Evolutionary conservation across 1,284 basidiomycete genomes (phyloP), one percentile per base, ranked within the genome.

Genomic region (Cryptococcus hybrid): DNA sequence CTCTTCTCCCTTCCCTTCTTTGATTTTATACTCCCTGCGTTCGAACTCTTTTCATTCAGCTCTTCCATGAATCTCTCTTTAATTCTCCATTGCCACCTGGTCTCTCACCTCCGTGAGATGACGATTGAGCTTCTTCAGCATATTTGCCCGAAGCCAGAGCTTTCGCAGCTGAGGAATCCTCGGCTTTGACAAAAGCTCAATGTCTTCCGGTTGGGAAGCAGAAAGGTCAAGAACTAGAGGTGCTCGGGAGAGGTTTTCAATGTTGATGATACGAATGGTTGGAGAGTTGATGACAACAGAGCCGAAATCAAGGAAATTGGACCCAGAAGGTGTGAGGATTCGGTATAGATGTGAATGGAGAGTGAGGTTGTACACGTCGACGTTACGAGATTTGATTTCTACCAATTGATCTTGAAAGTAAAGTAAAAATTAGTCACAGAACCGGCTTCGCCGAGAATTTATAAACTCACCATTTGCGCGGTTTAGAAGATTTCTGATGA

Each of bases 321-420:
- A 74, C 7, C 81, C 81, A 12, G 77, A 75, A 1, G 80, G 78
- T 9, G 81, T 82, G 47, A 81, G 71, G 56, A 82, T 80, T n/a
- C 79, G 77, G 65, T 82, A 82, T 45, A 82, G 76, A 57, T 81
- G 77, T 34, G 80, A 81, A 61, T 82, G 81, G 52, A 82, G 76
- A 36, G 80, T 80, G 57, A 82, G 75, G 45, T 81, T 78, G 67
- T 81, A 78, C 51, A 79, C 66, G 62, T 82, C 81, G 51, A 81
- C 78, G 57, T 82, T 82, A 54, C 71, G 72, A 36, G 79, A 76
- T 24, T 77, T 72, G 47, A 82, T 78, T 56, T 81, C 78, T 52
- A 81, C 71, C 47, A 81, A 72, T 68, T 81, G 79, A 57, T 77
- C 72, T 55, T 30, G 30, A 30, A 30, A 30, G 3, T 30, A 30